Evolutionary conservation across 148 eudicot genomes (phyloP).

Genomic region (Silene uniflora): DNA sequence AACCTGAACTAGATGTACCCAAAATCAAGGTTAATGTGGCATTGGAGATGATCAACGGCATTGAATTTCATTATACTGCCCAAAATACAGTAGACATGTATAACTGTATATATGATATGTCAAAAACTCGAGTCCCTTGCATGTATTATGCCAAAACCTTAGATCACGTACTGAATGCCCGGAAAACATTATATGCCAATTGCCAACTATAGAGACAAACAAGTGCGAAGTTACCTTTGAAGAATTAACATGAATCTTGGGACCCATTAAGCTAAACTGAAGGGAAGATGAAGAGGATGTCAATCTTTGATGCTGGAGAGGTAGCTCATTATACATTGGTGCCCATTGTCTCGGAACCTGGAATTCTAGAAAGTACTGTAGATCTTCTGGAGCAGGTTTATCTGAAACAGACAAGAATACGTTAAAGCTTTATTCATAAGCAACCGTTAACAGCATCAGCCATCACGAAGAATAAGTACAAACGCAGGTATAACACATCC

Average conservation of each 20-base stretch:
- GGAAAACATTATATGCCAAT: too few relatives aligned
- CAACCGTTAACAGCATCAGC: not conserved
- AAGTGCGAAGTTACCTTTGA: conserved; percentile 46
- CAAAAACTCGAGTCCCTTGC: too few relatives aligned
- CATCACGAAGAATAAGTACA: not conserved
- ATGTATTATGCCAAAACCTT: too few relatives aligned
- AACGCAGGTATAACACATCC: not conserved
- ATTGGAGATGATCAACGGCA: too few relatives aligned
- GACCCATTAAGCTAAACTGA: conserved; percentile 72
- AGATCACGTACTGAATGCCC: too few relatives aligned
- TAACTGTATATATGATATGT: too few relatives aligned
- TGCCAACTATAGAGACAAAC: too few relatives aligned
- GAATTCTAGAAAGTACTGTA: conserved; percentile 86
- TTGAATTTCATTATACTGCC: too few relatives aligned
- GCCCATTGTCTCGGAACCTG: conserved; percentile 99
- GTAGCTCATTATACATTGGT: conserved; percentile 87
- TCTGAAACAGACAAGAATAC: conserved; percentile 37
- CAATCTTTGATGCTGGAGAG: conserved; percentile 82
- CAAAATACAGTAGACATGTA: too few relatives aligned
- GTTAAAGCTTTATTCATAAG: not conserved
- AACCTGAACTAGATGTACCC: too few relatives aligned
- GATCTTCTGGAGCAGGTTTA: conserved; percentile 74
- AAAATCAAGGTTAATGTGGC: too few relatives aligned
- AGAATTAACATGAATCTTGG: conserved; percentile 69
- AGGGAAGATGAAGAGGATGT: conserved; percentile 52